Conservation (phyloP, 2,329 filamentous ascomycete genomes). For the Ramularia endophylla region DNA sequence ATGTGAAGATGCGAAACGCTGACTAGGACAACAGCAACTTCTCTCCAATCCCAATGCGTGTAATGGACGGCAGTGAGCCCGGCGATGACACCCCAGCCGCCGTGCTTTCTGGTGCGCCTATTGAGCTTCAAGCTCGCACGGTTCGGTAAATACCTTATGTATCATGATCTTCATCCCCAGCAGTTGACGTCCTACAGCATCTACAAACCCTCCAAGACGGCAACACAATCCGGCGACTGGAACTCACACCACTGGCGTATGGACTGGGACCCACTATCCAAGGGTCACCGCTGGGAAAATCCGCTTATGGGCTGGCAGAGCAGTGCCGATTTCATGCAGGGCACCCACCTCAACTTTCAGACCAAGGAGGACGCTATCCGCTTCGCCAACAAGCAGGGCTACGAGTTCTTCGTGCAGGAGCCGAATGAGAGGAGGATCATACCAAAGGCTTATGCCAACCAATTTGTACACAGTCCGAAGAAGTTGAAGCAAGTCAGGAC, state of each 20-base stretch:
- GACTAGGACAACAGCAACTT: conserved; percentile 57
- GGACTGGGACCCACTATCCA: conserved; percentile 93
- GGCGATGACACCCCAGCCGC: conserved; percentile 70
- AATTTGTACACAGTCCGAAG: conserved; percentile 78
- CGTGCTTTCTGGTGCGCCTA: conserved; percentile 82
- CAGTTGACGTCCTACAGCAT: conserved; percentile 55
- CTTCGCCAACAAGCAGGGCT: conserved; percentile 98
- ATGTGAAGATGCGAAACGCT: background rate
- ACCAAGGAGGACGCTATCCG: conserved; percentile 88
- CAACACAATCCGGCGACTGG: conserved; percentile 91
- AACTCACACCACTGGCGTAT: conserved; percentile 83
- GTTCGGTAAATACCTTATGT: conserved; percentile 42
- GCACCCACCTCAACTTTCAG: conserved; percentile 84
- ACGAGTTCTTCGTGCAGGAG: conserved; percentile 98
- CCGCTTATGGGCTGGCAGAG: conserved; percentile 98
- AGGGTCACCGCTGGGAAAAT: conserved; percentile 98
- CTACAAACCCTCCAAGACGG: conserved; percentile 85
- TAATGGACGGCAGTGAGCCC: conserved; percentile 88
- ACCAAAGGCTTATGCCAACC: conserved; percentile 94
- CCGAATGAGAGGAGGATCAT: conserved; percentile 80
- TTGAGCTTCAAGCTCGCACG: conserved; percentile 87
- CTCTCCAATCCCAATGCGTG: conserved; percentile 80
- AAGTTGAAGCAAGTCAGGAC: conserved; percentile 78
- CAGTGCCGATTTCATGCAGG: conserved; percentile 90
- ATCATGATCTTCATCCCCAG: background rate